Evolutionary conservation across 495 filamentous ascomycete genomes (phyloP), one percentile per base, ranked within the genome.

Genomic region (Penicillium roqueforti): DNA sequence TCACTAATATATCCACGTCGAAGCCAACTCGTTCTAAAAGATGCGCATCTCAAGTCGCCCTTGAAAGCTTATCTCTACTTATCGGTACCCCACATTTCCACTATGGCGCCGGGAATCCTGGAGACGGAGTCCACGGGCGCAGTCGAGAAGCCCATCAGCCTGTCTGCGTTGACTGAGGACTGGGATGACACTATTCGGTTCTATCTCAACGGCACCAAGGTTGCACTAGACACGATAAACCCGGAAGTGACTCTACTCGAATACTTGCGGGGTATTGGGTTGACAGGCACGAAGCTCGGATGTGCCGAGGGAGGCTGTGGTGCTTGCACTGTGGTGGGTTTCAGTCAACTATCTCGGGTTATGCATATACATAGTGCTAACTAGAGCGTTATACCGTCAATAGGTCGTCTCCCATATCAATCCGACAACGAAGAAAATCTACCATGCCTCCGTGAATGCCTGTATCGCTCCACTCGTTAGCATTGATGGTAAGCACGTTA

Each of bases 291-390:
- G 3, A 81, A 82, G 68, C 80, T 91, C 37, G 84, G 83, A 38
- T 98, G 93, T 71, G 90, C 89, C 19, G 93, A 98, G 76, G 93
- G 93, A 56, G 93, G 93, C 1, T 98, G 93, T 65, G 93, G 93
- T 53, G 93, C 93, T 64, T 98, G 93, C 66, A 98, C 93, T 20
- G 92, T 98, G 53, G 93, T 85, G 76, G 79, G 86, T 50, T 6
- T 31, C 16, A 25, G 26, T 48, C 14, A 18, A 16, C 9, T 52
- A 47, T 34, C 28, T 32, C 9, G 25, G 20, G 37, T 16, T 36
- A 16, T 1, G 13, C 20, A 16, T 0, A 10, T 16, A 10, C 6
- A 8, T 22, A 22, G 22, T 3, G 7, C 36, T 62, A 10, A 62
- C 25, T 2, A 8, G 3, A 45, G 29, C 11, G 32, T 13, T 14